These are phyloP conservation scores for Salvia rosmarinus DNA, from an alignment of 257 asterid genomes.

Conservation along the genomic window DNA sequence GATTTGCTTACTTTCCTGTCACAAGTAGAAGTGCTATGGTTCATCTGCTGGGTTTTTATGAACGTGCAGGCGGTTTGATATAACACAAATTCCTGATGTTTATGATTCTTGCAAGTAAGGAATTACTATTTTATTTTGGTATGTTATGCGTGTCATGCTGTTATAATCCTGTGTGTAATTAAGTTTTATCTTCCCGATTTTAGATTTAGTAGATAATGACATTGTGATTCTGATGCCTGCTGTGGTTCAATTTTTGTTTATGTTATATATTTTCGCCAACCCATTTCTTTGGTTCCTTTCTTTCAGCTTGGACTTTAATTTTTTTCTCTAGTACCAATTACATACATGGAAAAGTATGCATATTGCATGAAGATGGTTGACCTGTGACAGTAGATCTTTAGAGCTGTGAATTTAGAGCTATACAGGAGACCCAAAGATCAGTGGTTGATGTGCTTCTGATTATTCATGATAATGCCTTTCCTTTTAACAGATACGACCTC, in stretches of 20 bases:
- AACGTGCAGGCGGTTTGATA: constrained; percentile 80
- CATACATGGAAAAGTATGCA: constrained; percentile 5
- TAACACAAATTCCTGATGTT: constrained; percentile 98
- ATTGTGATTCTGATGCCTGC: constrained; percentile 24
- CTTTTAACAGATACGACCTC: constrained; percentile 78
- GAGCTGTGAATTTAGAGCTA: constrained; percentile 25
- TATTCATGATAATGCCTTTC: constrained; percentile 27
- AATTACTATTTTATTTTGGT: constrained; percentile 8
- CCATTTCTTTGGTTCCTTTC: not conserved
- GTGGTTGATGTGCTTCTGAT: constrained; percentile 24
- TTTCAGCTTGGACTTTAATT: constrained; percentile 1
- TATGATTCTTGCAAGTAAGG: constrained; percentile 99
- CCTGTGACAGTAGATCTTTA: constrained; percentile 15
- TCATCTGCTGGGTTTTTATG: not conserved
- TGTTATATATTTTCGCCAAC: too few species aligned
- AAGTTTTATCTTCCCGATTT: constrained; percentile 11
- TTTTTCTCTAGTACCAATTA: not conserved
- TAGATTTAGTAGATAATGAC: constrained; percentile 7
- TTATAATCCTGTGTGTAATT: not conserved
- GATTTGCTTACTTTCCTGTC: constrained; percentile 29
- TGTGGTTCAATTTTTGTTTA: constrained; percentile 1
- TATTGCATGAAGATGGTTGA: constrained; percentile 13
- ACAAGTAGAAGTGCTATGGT: not conserved
- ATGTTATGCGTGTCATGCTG: not conserved
- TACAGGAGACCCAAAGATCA: constrained; percentile 16